Conservation (phyloP, 345 rosid genomes). For the Sisymbrium irio region DNA sequence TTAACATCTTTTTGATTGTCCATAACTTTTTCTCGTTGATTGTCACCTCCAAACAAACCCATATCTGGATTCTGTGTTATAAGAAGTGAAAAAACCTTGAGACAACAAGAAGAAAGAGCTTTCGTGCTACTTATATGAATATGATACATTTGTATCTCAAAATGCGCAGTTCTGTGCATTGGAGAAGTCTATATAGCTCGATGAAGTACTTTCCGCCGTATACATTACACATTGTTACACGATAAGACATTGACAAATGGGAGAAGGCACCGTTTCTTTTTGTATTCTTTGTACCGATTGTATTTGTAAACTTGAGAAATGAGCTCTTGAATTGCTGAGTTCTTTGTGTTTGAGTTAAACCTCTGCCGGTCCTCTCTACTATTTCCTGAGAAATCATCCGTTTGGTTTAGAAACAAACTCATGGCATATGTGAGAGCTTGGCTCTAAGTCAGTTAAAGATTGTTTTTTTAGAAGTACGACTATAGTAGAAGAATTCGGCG, state of each 20-base stretch:
- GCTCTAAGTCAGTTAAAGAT: neutral
- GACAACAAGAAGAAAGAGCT: constrained; percentile 1
- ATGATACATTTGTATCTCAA: constrained; percentile 27
- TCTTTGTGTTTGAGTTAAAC: neutral
- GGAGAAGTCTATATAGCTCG: constrained; percentile 21
- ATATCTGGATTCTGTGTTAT: neutral
- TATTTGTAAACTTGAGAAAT: constrained; percentile 5
- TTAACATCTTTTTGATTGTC: too few relatives aligned
- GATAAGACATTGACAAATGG: constrained; percentile 9
- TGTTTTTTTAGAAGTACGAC: neutral
- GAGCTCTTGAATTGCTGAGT: constrained; percentile 25
- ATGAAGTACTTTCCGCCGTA: constrained; percentile 17
- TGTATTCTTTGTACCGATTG: constrained; percentile 17
- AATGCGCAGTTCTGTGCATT: constrained; percentile 25
- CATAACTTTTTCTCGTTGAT: neutral
- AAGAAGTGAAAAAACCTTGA: neutral
- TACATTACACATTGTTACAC: constrained; percentile 23
- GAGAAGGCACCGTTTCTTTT: constrained; percentile 10
- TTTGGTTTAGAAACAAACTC: constrained; percentile 7
- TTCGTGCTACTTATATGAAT: constrained; percentile 6
- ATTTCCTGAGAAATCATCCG: constrained; percentile 30
- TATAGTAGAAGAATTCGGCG: too few relatives aligned
- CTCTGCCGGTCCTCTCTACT: constrained; percentile 7
- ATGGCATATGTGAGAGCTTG: constrained; percentile 6
- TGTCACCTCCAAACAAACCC: constrained; percentile 8